Evolutionary conservation across 139 green algal species (phyloP), one percentile per base, ranked within the genome.

Genomic region (Spirogloea muscicola): DNA sequence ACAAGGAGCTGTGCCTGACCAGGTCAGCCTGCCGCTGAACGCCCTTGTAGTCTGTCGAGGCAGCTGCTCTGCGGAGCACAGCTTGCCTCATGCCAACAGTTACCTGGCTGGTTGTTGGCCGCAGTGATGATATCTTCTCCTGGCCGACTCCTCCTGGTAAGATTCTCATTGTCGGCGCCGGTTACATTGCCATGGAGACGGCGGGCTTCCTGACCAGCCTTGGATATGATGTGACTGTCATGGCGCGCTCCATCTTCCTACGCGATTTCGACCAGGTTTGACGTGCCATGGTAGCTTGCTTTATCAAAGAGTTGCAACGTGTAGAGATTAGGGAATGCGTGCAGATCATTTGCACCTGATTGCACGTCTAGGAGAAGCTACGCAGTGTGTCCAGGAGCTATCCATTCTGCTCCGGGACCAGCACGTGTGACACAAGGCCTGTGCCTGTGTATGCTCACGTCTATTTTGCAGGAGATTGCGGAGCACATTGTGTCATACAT

Each of bases 1-100:
- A 86, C 60, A 72, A 74, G 10, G 84, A 88, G 46, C 68, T 65
- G 27, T 88, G 84, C 76, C 81, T 87, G 60, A 88, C 84, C 21
- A 80, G 58, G 29, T 78, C 37, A 9, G 25, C n/a, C n/a, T 6
- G 31, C 25, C 61, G 9, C 7, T 3, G 31, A 29, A 31, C 6
- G 6, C 55, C 41, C 27, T 37, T 51, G 43, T 16, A 25, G 10
- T 51, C 16, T 51, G 43, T 51, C 16, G 43, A 16, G 10, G 43
- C 13, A 25, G 43, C 43, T 51, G 43, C 16, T 10, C 43, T 51
- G 43, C 13, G 16, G 43, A 16, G 10, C 13, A 64, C 16, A 16
- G 29, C 16, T 39, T 64, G 10, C 16, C 55, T 64, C 13, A 13
- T 16, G 55, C 18, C 13, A 16, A 16, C 10, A 10, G 13, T 39